These are phyloP conservation scores for Cutaneotrichosporon mucoides DNA, from an alignment of 1,284 basidiomycete species.

Conservation along the genomic window DNA sequence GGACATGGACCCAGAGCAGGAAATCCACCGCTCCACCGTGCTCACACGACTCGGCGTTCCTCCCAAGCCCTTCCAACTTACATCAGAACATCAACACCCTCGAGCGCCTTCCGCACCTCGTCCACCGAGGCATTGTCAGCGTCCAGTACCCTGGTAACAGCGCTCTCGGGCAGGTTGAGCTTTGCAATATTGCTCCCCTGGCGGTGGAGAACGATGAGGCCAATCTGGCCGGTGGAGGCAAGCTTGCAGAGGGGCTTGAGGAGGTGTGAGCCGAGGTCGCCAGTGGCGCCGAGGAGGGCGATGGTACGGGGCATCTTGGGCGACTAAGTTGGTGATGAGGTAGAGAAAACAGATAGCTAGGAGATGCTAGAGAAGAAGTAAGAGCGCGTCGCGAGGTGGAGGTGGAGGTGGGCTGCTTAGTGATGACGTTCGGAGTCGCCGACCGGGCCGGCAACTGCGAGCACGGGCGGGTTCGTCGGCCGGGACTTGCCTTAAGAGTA, in stretches of 20 bases:
- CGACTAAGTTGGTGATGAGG: not conserved
- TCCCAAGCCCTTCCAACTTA: not conserved
- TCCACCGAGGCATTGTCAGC: not conserved
- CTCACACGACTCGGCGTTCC: too few species aligned
- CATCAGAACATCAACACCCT: constrained; percentile 6
- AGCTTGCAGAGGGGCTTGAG: constrained; percentile 4
- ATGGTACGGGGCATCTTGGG: constrained; percentile 7
- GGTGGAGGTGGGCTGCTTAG: not conserved
- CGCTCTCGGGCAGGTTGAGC: constrained; percentile 8
- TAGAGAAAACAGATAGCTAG: not conserved
- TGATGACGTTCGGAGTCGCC: not conserved
- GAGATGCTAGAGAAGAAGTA: not conserved
- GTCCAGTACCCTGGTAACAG: constrained; percentile 14
- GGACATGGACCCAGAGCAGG: too few species aligned
- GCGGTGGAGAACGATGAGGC: constrained; percentile 18
- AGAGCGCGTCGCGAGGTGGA: not conserved
- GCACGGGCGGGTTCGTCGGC: too few species aligned
- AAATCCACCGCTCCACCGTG: too few species aligned
- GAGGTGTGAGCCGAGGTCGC: constrained; percentile 8
- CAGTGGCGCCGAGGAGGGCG: constrained; percentile 14
- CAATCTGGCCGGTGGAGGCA: constrained; percentile 6
- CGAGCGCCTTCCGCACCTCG: constrained; percentile 1
- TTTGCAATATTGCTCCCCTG: constrained; percentile 4
- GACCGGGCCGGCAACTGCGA: not conserved
- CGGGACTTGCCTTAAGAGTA: too few species aligned